Percentiles rank a stretch among this genome's conserved stretches.
Evolutionary conservation across 306 rosid species (phyloP).

Genomic region (Gynostemma pentaphyllum): DNA sequence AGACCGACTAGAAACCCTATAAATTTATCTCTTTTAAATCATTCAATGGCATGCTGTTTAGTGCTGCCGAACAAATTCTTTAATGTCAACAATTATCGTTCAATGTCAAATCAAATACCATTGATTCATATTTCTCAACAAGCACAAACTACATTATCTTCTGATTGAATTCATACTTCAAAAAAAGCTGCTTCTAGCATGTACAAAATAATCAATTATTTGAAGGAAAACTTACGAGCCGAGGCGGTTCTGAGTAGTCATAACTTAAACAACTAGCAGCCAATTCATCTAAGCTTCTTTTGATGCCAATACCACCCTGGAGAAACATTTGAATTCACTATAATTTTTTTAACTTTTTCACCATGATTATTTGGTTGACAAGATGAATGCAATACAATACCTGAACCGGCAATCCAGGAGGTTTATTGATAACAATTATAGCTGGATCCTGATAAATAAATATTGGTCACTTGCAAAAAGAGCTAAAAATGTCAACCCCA

Average conservation of each 20-base stretch:
- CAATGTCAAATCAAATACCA: not conserved
- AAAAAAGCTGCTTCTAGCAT: not conserved
- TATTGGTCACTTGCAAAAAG: not conserved
- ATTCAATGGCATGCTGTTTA: not conserved
- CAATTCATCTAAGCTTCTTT: slow-evolving; percentile 59
- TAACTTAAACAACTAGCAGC: slow-evolving; percentile 67
- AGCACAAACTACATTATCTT: not conserved
- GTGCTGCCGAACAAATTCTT: not conserved
- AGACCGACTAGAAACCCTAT: not conserved
- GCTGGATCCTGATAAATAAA: slow-evolving; percentile 53
- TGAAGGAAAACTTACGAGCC: slow-evolving; percentile 46
- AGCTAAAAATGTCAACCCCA: not conserved
- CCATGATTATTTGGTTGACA: not conserved
- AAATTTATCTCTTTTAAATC: not conserved
- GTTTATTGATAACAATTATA: slow-evolving; percentile 66
- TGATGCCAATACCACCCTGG: slow-evolving; percentile 80
- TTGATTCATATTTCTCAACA: not conserved
- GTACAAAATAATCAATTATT: not conserved
- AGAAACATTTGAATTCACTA: slow-evolving; percentile 10
- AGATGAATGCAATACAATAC: slow-evolving; percentile 29
- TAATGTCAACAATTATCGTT: not conserved
- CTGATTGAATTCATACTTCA: not conserved
- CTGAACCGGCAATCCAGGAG: slow-evolving; percentile 93
- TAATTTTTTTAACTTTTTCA: not conserved
- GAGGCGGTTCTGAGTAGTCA: slow-evolving; percentile 59